Base-by-base conservation (phyloP, 306 rosid genomes). In the Sophora flavescens region DNA sequence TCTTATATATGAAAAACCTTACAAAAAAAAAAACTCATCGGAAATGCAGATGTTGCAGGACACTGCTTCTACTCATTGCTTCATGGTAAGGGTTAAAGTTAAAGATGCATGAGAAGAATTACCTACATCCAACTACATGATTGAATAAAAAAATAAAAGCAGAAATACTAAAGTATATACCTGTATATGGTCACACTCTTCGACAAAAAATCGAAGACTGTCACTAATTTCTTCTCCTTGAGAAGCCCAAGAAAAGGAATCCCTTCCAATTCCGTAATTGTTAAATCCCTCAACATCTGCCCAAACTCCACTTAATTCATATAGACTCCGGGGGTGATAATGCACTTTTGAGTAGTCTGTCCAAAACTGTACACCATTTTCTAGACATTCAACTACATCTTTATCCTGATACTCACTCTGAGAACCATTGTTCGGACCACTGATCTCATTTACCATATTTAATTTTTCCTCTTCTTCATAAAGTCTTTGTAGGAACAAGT, bases 281-380 rank as follows among this genome's bases (percentile, higher is more conserved):
- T 89, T 79, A 80, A 94, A 94, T 39, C 86, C 85, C 35, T 80
- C 84, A 85, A 56, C 77, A 62, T 82, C 85, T 74, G 76, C 42
- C 95, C 97, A 90, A 11, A 63, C 85, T 61, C 97, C 97, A 78
- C 73, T 86, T 68, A 92, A 78, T 75, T 94, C 95, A 80, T 89
- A 88, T 14, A 94, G 80, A 84, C 96, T 92, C 61, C 78, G 89
- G 38, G 91, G 97, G 82, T 94, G 98, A 71, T 85, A 94, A 75
- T 94, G 93, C 76, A 90, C 93, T 86, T 94, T 94, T 64, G 98
- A 91, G 88, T 87, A 94, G 86, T 94, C 98, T 41, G 97, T 87
- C 98, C 98, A 91, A 83, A 72, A 89, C 32, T 83, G 81, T 57
- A 89, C 95, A 72, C 74, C 86, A 78, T 73, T 86, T 84, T 94